phyloP scores from a whole-genome alignment of 2,329 filamentous ascomycete species.

The Pseudogymnoascus sp. region DNA sequence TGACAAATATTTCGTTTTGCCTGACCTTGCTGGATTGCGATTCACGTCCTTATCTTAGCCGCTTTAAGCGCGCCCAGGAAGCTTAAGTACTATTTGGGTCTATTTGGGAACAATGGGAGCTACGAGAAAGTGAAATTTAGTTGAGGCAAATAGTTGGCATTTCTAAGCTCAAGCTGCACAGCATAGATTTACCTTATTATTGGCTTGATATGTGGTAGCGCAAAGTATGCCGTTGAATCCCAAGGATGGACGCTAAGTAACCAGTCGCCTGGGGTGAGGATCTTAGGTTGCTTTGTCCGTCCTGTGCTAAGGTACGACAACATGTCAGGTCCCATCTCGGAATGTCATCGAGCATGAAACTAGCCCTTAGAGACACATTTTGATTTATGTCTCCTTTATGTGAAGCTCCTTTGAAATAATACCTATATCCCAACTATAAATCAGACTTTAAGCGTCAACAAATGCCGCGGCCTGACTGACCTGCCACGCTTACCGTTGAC shows the following conservation, averaged over 20 bases:
- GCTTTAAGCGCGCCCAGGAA: slow-evolving; percentile 9
- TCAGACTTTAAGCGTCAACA: background rate
- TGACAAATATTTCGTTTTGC: slow-evolving; percentile 4
- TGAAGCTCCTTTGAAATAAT: slow-evolving; percentile 2
- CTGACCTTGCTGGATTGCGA: slow-evolving; percentile 4
- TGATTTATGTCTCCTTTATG: background rate
- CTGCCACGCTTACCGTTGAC: slow-evolving; percentile 2
- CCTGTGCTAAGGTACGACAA: slow-evolving; percentile 2
- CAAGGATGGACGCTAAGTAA: background rate
- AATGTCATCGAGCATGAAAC: slow-evolving; percentile 8
- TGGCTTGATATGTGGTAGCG: background rate
- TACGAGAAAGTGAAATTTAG: background rate
- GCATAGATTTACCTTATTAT: background rate
- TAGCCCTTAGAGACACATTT: slow-evolving; percentile 1
- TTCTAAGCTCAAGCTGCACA: background rate
- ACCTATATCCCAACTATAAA: background rate
- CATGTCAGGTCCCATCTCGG: slow-evolving; percentile 6
- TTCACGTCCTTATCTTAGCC: slow-evolving; percentile 8
- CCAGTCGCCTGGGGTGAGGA: background rate
- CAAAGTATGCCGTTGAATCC: background rate
- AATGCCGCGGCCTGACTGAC: background rate
- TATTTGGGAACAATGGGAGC: background rate
- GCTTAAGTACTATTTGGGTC: background rate
- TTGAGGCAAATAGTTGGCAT: background rate
- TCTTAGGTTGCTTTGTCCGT: slow-evolving; percentile 7